These are phyloP conservation scores for Penicillium canariense DNA, from an alignment of 495 filamentous ascomycete species.

Conservation along the genomic window DNA sequence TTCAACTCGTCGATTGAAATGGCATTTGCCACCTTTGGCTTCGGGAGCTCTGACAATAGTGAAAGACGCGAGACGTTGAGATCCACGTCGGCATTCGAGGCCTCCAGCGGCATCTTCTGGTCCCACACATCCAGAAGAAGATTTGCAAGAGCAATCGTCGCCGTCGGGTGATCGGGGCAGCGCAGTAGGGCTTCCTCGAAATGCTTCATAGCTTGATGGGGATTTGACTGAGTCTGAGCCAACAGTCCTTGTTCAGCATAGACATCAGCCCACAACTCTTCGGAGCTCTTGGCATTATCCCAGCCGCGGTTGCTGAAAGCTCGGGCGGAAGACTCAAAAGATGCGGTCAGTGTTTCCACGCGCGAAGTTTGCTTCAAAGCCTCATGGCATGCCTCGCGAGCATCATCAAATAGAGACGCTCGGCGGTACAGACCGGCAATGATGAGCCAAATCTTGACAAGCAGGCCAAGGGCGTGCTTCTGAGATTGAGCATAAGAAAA, in stretches of 20 bases:
- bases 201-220: conserved; percentile 63
- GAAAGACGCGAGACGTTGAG: conserved; percentile 27
- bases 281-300: conserved; percentile 71
- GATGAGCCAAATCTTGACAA: conserved; percentile 84
- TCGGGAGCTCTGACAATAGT: conserved; percentile 20
- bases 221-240: conserved; percentile 55
- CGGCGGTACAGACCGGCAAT: conserved; percentile 84
- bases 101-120: conserved; percentile 52
- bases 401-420: conserved; percentile 73
- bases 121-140: conserved; percentile 84
- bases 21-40: conserved; percentile 19
- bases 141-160: conserved; percentile 78
- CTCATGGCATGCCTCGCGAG: conserved; percentile 73
- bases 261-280: conserved; percentile 79
- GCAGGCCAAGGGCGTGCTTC: conserved; percentile 57
- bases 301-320: conserved; percentile 62
- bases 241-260: conserved; percentile 73
- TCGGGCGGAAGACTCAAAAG: conserved; percentile 48
- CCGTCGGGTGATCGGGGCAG: conserved; percentile 71
- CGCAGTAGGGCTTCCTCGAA: conserved; percentile 80
- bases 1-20: conserved; percentile 29
- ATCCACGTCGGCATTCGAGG: conserved; percentile 32
- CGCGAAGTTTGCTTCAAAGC: conserved; percentile 64
- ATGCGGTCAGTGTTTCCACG: conserved; percentile 42
- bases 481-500: conserved; percentile 42